Evolutionary conservation across 2,329 filamentous ascomycete species (phyloP).

Genomic region (Pseudogymnoascus sp.): DNA sequence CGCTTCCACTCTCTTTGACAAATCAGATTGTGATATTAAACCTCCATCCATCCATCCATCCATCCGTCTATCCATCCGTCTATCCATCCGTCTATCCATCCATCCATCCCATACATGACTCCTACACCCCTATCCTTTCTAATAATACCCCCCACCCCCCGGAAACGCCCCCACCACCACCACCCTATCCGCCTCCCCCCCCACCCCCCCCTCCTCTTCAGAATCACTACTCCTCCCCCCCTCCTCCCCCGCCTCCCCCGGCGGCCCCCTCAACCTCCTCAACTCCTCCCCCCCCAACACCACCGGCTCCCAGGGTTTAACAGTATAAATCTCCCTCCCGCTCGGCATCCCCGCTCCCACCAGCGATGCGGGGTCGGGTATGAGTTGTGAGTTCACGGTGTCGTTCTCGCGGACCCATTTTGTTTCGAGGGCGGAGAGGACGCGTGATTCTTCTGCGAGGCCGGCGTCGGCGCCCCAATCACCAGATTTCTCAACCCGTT

Average conservation of each 20-base stretch:
- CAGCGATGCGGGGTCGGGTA: slow-evolving; percentile 64
- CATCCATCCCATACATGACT: not conserved
- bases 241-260: not conserved
- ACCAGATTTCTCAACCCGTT: slow-evolving; percentile 62
- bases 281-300: slow-evolving; percentile 41
- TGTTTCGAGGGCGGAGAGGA: slow-evolving; percentile 75
- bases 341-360: slow-evolving; percentile 68
- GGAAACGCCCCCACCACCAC: not conserved
- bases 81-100: not conserved
- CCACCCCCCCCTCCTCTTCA: not conserved
- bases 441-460: slow-evolving; percentile 70
- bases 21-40: not conserved
- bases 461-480: slow-evolving; percentile 79
- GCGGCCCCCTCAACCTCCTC: not conserved
- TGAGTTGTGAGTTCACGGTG: slow-evolving; percentile 67
- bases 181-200: not conserved
- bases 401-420: slow-evolving; percentile 95
- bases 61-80: not conserved
- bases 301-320: slow-evolving; percentile 60
- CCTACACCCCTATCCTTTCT: not conserved
- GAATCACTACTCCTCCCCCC: not conserved
- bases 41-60: not conserved
- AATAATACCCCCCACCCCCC: not conserved
- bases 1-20: not conserved
- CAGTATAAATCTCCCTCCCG: slow-evolving; percentile 72